Conservation (phyloP, 2,329 filamentous ascomycete species). For the Taxawa tesnikishii region DNA sequence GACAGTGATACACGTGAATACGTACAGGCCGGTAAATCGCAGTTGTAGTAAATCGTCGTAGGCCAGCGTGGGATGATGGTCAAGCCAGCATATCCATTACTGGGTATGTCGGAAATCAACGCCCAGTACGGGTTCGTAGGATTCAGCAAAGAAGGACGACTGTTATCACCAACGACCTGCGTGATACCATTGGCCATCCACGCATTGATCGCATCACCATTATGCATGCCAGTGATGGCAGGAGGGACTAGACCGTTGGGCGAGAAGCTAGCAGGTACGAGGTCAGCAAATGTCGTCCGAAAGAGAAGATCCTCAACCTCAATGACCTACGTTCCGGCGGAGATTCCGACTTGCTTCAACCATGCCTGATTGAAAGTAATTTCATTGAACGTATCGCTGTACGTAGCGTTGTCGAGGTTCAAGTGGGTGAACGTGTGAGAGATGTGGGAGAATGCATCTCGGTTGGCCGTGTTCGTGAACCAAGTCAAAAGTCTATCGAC, state of each 20-base stretch:
- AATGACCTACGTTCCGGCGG: too few species aligned
- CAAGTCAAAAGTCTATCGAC: conserved; percentile 41
- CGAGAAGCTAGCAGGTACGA: conserved; percentile 38
- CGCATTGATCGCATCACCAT: too few species aligned
- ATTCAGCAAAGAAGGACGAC: conserved; percentile 42
- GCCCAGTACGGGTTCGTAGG: conserved; percentile 41
- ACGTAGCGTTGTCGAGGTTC: conserved; percentile 48
- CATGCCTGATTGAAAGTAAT: conserved; percentile 50
- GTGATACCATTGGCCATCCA: conserved; percentile 49
- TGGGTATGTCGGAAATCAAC: conserved; percentile 36
- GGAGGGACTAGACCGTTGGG: conserved; percentile 46
- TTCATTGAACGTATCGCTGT: conserved; percentile 43
- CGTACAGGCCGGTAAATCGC: too few species aligned
- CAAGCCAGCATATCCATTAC: conserved; percentile 44
- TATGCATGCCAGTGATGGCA: too few species aligned
- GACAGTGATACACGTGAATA: too few species aligned
- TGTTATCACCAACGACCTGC: conserved; percentile 53
- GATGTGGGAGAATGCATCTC: conserved; percentile 44
- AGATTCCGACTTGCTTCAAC: conserved; percentile 41
- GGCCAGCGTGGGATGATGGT: conserved; percentile 48
- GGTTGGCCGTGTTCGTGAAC: conserved; percentile 39
- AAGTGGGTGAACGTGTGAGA: conserved; percentile 52
- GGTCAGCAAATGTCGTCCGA: too few species aligned
- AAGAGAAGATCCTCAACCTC: too few species aligned
- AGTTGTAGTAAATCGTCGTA: conserved; percentile 54